Percentiles rank a stretch among this genome's conserved stretches.
Conservation (phyloP, 2,329 filamentous ascomycete genomes). For the Pseudocercospora ulei region DNA sequence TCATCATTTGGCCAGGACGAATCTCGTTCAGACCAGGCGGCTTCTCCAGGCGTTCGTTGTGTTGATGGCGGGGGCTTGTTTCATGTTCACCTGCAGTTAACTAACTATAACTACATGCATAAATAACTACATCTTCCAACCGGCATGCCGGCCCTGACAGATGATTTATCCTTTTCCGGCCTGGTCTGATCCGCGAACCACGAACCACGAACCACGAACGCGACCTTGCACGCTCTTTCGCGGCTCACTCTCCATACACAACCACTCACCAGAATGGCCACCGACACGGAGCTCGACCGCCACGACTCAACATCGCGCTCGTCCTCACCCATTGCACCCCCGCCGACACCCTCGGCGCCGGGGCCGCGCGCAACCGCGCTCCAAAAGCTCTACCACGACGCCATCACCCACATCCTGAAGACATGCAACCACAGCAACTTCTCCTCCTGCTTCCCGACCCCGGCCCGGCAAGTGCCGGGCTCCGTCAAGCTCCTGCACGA, state of each 20-base stretch:
- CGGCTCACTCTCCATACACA: neutral
- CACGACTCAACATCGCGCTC: conserved; percentile 15
- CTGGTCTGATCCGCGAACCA: too few relatives aligned
- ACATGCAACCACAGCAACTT: conserved; percentile 55
- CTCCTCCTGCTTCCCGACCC: conserved; percentile 54
- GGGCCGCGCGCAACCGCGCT: conserved; percentile 53
- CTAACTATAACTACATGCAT: too few relatives aligned
- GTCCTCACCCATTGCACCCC: conserved; percentile 24
- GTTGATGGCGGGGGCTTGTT: too few relatives aligned
- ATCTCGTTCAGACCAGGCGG: too few relatives aligned
- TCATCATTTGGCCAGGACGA: too few relatives aligned
- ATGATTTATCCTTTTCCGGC: neutral
- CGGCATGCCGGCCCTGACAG: neutral
- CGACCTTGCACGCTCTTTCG: too few relatives aligned
- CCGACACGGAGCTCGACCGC: conserved; percentile 17
- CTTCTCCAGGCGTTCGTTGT: too few relatives aligned
- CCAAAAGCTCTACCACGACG: conserved; percentile 51
- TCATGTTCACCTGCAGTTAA: too few relatives aligned
- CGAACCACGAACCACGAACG: too few relatives aligned
- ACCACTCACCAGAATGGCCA: conserved; percentile 10
- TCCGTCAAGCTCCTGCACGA: conserved; percentile 49
- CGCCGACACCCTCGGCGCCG: conserved; percentile 47
- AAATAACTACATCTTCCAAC: neutral
- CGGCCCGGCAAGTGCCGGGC: conserved; percentile 48
- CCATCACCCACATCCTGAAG: conserved; percentile 51